A percentile compares a stretch with the other conserved stretches of the same genome.
Evolutionary conservation across 164 flowering plant species (phyloP).

Genomic region (Chloranthus sessilifolius): DNA sequence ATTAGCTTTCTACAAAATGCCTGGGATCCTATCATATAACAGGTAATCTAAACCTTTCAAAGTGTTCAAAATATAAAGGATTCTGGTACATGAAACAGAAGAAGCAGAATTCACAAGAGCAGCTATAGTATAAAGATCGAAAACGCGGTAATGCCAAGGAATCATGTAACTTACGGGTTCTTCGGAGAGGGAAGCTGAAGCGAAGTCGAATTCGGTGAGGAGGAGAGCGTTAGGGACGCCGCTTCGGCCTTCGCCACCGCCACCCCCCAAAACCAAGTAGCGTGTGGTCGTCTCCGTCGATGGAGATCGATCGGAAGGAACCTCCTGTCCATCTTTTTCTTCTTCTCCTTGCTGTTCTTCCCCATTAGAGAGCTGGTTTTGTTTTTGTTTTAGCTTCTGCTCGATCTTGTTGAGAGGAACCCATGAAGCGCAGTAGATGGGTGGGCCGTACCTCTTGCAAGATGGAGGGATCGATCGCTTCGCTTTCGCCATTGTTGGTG

Average conservation of each 20-base stretch:
- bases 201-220: conserved; percentile 47
- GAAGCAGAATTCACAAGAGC: neutral
- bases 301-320: conserved; percentile 9
- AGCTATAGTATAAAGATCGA: neutral
- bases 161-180: conserved; percentile 52
- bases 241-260: conserved; percentile 87
- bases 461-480: conserved; percentile 17
- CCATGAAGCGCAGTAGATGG: conserved; percentile 35
- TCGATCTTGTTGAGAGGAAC: conserved; percentile 17
- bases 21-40: no score
- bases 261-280: conserved; percentile 64
- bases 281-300: conserved; percentile 1
- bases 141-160: no score
- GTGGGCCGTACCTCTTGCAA: conserved; percentile 33
- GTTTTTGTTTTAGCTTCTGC: neutral
- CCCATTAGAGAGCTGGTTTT: no score
- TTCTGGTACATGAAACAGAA: neutral
- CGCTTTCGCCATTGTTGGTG: conserved; percentile 15
- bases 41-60: no score
- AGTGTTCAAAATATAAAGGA: neutral
- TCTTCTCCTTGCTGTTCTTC: conserved; percentile 1
- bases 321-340: conserved; percentile 3
- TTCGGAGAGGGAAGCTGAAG: conserved; percentile 53
- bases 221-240: conserved; percentile 79
- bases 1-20: no score